phyloP scores from a whole-genome alignment of 805 yeast genomes.

The Lachancea lanzarotensis region DNA sequence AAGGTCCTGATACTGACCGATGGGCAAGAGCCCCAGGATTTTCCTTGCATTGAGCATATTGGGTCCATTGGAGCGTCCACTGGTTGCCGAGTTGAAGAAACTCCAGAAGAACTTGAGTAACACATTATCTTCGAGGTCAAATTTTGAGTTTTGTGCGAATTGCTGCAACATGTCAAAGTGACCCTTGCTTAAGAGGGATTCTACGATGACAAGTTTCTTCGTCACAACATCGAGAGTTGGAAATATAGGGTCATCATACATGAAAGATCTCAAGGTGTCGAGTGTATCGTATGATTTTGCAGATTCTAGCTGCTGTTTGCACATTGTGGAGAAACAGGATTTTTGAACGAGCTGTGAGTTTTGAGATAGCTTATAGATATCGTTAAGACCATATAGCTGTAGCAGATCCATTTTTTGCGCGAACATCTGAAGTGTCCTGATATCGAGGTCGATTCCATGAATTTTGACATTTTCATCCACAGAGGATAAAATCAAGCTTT shows the following conservation, averaged over 20 bases:
- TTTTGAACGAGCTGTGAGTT: slow-evolving; percentile 21
- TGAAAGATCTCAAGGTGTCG: slow-evolving; percentile 1
- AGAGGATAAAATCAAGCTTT: slow-evolving; percentile 11
- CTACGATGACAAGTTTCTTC: slow-evolving; percentile 19
- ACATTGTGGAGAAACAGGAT: slow-evolving; percentile 20
- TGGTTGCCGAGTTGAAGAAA: slow-evolving; percentile 39
- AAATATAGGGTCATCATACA: slow-evolving; percentile 12
- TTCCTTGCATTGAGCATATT: slow-evolving; percentile 35
- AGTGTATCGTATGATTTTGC: background rate
- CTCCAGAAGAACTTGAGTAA: slow-evolving; percentile 35
- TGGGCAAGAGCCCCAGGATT: slow-evolving; percentile 19
- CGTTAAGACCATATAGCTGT: slow-evolving; percentile 15
- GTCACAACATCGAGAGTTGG: slow-evolving; percentile 11
- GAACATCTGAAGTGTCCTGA: slow-evolving; percentile 12
- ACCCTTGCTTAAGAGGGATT: slow-evolving; percentile 26
- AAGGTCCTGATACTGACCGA: slow-evolving; percentile 13
- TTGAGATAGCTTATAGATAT: slow-evolving; percentile 17
- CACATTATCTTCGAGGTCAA: slow-evolving; percentile 13
- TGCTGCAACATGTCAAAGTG: slow-evolving; percentile 23
- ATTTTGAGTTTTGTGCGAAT: slow-evolving; percentile 11
- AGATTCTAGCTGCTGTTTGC: slow-evolving; percentile 9
- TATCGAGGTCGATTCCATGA: slow-evolving; percentile 8
- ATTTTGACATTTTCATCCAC: slow-evolving; percentile 11
- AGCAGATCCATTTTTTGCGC: slow-evolving; percentile 14
- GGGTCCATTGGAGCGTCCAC: slow-evolving; percentile 36